Conservation (phyloP, 306 rosid species). For the Crataegus laevigata region DNA sequence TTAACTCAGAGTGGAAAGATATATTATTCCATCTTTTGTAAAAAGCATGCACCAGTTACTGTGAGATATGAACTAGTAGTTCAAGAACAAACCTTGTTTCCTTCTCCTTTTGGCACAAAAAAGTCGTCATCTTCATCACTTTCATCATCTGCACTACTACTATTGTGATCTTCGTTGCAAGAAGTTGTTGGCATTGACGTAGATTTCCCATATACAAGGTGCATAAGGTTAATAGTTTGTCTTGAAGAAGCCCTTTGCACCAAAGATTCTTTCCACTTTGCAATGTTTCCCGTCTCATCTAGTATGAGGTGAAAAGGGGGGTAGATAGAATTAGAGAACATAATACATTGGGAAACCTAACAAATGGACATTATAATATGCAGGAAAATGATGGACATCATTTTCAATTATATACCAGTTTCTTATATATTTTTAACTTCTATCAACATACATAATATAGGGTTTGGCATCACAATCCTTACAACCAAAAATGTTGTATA, state of each 20-base stretch:
- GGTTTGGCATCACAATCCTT: neutral
- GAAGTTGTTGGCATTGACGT: slow-evolving; percentile 20
- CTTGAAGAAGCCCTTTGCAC: slow-evolving; percentile 45
- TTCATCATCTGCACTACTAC: slow-evolving; percentile 53
- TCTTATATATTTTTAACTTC: neutral
- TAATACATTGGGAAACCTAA: neutral
- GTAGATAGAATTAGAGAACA: slow-evolving; percentile 13
- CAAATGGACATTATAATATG: neutral
- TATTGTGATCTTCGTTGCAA: slow-evolving; percentile 31
- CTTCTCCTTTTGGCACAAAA: slow-evolving; percentile 68
- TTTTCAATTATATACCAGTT: neutral
- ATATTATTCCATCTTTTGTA: neutral
- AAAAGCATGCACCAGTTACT: neutral
- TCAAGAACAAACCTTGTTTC: slow-evolving; percentile 54
- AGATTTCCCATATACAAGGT: slow-evolving; percentile 76
- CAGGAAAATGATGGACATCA: neutral
- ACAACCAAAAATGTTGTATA: neutral
- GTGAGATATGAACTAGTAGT: neutral
- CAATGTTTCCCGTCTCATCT: slow-evolving; percentile 58
- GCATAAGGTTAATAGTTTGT: slow-evolving; percentile 63
- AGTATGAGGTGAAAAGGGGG: slow-evolving; percentile 9
- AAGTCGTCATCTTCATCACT: slow-evolving; percentile 64
- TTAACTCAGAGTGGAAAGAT: neutral
- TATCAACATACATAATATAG: neutral
- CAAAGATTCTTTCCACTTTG: slow-evolving; percentile 84